These are phyloP conservation scores for Trametes meyenii DNA, from an alignment of 768 basidiomycete species.

Conservation along the genomic window DNA sequence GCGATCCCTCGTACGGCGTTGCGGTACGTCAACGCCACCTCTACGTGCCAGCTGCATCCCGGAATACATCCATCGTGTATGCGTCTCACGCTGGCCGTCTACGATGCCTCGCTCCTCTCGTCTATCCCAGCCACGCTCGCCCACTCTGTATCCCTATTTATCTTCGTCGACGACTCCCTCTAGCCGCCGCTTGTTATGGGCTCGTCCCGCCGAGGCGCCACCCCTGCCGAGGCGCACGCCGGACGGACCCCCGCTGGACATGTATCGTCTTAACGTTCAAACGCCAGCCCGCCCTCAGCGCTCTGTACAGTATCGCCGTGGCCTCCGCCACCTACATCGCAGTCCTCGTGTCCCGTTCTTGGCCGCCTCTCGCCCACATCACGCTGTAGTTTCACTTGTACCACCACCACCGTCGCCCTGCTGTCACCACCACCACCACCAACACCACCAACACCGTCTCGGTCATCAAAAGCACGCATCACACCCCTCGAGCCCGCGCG, in stretches of 20 bases:
- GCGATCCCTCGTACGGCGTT: background rate
- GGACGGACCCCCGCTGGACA: constrained; percentile 1
- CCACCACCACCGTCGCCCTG: constrained; percentile 15
- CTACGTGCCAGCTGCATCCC: constrained; percentile 1
- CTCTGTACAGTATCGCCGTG: constrained; percentile 15
- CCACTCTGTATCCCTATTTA: constrained; percentile 15
- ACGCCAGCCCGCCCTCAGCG: constrained; percentile 1
- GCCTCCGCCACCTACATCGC: background rate
- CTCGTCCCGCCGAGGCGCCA: background rate
- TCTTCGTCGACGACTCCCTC: constrained; percentile 3
- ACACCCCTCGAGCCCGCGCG: constrained; percentile 1
- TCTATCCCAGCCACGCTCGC: background rate
- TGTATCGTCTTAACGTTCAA: constrained; percentile 10
- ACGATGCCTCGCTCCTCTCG: background rate
- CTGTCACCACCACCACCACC: constrained; percentile 17
- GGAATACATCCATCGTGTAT: background rate
- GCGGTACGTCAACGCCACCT: background rate
- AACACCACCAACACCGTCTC: constrained; percentile 15
- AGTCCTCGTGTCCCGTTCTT: background rate
- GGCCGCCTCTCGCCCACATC: constrained; percentile 9
- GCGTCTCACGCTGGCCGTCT: background rate
- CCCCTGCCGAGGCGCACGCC: background rate
- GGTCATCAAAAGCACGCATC: constrained; percentile 22
- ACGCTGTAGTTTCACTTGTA: constrained; percentile 20
- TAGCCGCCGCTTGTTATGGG: background rate